A percentile compares a stretch with the other conserved stretches of the same genome.
Evolutionary conservation across 1,284 basidiomycete genomes (phyloP).

Genomic region (Stygiomarasmius scandens): DNA sequence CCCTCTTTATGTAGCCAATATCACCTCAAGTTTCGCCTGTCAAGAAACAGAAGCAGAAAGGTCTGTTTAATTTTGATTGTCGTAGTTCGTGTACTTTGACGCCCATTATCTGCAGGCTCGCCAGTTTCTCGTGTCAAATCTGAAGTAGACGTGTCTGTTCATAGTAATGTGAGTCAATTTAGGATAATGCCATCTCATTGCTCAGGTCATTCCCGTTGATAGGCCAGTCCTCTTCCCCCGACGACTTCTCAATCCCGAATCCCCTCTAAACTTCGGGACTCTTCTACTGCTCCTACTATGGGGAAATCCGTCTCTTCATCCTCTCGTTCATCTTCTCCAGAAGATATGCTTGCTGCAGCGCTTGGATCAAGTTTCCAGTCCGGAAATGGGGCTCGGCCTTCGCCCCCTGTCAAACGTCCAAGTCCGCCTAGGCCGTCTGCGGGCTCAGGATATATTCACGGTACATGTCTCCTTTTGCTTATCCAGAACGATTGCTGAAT

Average conservation of each 20-base stretch:
- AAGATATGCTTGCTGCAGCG: constrained; percentile 23
- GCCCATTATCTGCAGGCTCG: constrained; percentile 41
- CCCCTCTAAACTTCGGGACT: constrained; percentile 74
- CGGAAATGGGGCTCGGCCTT: constrained; percentile 5
- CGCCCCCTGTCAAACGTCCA: constrained; percentile 37
- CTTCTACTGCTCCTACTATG: constrained; percentile 62
- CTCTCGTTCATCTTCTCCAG: constrained; percentile 44
- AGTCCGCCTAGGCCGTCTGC: constrained; percentile 46
- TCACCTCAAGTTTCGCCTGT: constrained; percentile 69
- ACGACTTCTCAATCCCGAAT: constrained; percentile 62
- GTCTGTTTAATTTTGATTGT: neutral
- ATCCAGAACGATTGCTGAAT: constrained; percentile 22
- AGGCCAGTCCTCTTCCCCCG: constrained; percentile 37
- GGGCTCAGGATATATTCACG: constrained; percentile 41
- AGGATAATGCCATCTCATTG: neutral
- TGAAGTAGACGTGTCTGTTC: constrained; percentile 43
- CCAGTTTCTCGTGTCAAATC: constrained; percentile 60
- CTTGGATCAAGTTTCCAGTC: constrained; percentile 10
- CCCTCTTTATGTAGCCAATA: constrained; percentile 43
- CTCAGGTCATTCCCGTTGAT: constrained; percentile 17
- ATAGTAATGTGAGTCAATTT: constrained; percentile 34
- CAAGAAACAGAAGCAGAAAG: constrained; percentile 71
- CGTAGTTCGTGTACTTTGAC: no score
- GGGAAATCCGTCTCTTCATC: constrained; percentile 49
- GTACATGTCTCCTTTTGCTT: constrained; percentile 31